Percentiles rank a stretch among this genome's conserved stretches.
These are phyloP conservation scores for Phalaenopsis equestris DNA, from an alignment of 106 monocot genomes.

Conservation along the genomic window DNA sequence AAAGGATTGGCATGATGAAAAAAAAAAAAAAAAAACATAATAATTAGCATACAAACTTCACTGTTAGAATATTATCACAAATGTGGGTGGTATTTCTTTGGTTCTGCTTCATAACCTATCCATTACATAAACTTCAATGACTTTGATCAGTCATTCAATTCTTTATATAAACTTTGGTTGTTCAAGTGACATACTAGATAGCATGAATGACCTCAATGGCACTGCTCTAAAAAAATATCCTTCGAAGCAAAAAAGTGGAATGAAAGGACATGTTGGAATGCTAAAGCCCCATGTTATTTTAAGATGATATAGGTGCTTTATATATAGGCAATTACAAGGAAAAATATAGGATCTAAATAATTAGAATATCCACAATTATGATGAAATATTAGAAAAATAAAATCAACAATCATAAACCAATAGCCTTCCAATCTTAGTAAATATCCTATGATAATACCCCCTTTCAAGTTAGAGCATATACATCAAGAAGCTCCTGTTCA, in stretches of 20 bases:
- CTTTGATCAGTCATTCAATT: not conserved
- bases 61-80: not conserved
- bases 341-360: not conserved
- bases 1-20: not conserved
- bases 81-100: not conserved
- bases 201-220: not conserved
- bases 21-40: not conserved
- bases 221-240: not conserved
- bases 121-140: not conserved
- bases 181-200: not conserved
- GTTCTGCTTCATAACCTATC: not conserved
- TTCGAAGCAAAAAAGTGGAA: not conserved
- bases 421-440: not conserved
- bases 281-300: not conserved
- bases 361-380: not conserved
- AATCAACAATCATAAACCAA: not conserved
- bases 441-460: not conserved
- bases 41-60: not conserved
- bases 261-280: not conserved
- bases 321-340: not conserved
- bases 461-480: not conserved
- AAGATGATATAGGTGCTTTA: not conserved
- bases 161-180: not conserved
- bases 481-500: not conserved
- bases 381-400: not conserved